Conservation (phyloP, 345 rosid species). For the Lumnitzera racemosa region DNA sequence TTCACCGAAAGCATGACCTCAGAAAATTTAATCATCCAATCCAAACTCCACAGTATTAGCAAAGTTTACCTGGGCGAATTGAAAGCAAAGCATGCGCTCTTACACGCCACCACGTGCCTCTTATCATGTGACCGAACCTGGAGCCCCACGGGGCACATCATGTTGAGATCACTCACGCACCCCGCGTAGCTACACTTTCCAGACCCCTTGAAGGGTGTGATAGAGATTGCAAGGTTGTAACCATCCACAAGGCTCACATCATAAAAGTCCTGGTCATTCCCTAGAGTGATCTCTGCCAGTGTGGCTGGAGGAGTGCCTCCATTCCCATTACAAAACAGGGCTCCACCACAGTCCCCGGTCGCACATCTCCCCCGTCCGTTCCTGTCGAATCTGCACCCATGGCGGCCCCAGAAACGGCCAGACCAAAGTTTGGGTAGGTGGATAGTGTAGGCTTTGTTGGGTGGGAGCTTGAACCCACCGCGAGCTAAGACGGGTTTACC, state of each 20-base stretch:
- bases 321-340: constrained; percentile 70
- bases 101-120: constrained; percentile 70
- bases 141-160: constrained; percentile 74
- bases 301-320: constrained; percentile 95
- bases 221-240: constrained; percentile 81
- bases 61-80: constrained; percentile 47
- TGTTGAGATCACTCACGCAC: constrained; percentile 74
- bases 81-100: constrained; percentile 86
- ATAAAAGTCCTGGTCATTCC: constrained; percentile 73
- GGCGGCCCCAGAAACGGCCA: constrained; percentile 97
- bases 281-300: constrained; percentile 80
- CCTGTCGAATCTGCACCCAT: constrained; percentile 71
- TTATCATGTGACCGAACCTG: constrained; percentile 64
- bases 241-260: constrained; percentile 97
- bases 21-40: no score
- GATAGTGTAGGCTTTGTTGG: constrained; percentile 51
- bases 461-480: constrained; percentile 75
- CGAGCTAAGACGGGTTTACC: constrained; percentile 67
- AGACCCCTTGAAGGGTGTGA: constrained; percentile 59
- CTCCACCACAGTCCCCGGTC: constrained; percentile 87
- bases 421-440: constrained; percentile 80
- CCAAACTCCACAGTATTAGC: no score
- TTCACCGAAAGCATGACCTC: no score
- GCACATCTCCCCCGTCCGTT: constrained; percentile 72
- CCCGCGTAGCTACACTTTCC: constrained; percentile 89